These are phyloP conservation scores for Coemansia sp. DNA, from an alignment of 192 early-diverging fungal genomes.

Conservation along the genomic window DNA sequence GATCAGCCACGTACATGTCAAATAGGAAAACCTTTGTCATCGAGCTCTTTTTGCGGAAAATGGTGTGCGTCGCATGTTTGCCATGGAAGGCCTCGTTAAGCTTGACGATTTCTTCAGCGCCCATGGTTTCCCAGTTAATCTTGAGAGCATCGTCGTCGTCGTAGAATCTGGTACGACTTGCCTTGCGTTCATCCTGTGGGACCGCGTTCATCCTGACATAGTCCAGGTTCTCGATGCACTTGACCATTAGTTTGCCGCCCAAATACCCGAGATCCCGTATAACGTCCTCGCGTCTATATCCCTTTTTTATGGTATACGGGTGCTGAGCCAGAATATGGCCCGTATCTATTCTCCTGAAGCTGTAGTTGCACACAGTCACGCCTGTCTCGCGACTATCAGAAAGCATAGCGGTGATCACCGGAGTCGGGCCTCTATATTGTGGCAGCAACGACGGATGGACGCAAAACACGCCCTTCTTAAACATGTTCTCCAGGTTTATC, in stretches of 20 bases:
- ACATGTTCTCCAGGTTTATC: constrained; percentile 51
- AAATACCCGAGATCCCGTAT: constrained; percentile 5
- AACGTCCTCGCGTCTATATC: background rate
- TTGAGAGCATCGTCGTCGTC: constrained; percentile 56
- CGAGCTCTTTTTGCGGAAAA: constrained; percentile 17
- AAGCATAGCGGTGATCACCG: constrained; percentile 78
- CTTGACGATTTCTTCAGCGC: constrained; percentile 59
- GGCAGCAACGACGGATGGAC: constrained; percentile 90
- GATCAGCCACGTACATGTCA: constrained; percentile 12
- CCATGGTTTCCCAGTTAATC: constrained; percentile 60
- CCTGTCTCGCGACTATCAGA: constrained; percentile 72
- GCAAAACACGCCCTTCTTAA: constrained; percentile 66
- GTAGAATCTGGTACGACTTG: constrained; percentile 69
- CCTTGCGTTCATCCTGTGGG: constrained; percentile 57
- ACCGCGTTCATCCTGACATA: constrained; percentile 51
- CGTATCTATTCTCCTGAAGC: constrained; percentile 63
- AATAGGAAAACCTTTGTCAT: constrained; percentile 14
- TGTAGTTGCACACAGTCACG: constrained; percentile 81
- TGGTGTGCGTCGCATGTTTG: constrained; percentile 12
- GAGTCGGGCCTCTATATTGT: constrained; percentile 79
- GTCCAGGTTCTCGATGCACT: constrained; percentile 15
- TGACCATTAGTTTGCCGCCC: constrained; percentile 11
- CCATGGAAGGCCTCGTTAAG: constrained; percentile 62
- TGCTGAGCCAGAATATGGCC: constrained; percentile 73
- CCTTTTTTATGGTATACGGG: constrained; percentile 2